Base-by-base conservation (phyloP, 352 stramenopile genomes). In the Paralagenidium karlingii region DNA sequence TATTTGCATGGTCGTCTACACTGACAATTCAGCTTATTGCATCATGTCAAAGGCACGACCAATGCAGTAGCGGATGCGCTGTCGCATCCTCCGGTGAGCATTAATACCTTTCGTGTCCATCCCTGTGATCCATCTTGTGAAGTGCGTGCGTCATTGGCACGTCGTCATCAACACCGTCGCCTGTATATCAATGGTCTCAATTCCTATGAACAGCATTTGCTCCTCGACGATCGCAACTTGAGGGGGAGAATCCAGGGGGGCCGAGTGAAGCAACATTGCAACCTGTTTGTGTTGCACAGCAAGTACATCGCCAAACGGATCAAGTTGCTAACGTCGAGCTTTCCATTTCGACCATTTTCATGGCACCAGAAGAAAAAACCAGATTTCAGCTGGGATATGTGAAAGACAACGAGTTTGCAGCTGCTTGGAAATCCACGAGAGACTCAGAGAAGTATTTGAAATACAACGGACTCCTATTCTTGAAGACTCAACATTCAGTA, bases 1-100 rank as follows among this genome's bases (percentile, higher is more conserved):
- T 51, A 56, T 21, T 30, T 56, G 5, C 37, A 42, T 28, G 40
- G 47, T 13, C 26, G 13, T 56, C 8, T 49, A 41, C 33, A 56
- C 49, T 2, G 42, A 52, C 31, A 56, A 56, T 25, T 32, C 16
- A 11, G 43, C 42, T 16, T 36, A 16, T 36, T 36, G 22, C 3
- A 3, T 3, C 30, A 8, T 8, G 30, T 36, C 7, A 36, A 36
- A 36, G 25, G 25, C 13, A 38, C 15, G 24, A 28, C n/a, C 4
- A 46, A 46, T 10, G 40, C 38, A 11, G 40, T 46, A 11, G 40
- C 40, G 16, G 40, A 41, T 27, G 40, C 6, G 21, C 33, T 46
- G 34, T 13, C 40, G 19, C 40, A 27, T 25, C 27, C 21, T 8
- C 16, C 30, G 8, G 30, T 36, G 30, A n/a, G n/a, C n/a, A n/a